Conservation (phyloP, 345 rosid species). For the Corchorus olitorius region DNA sequence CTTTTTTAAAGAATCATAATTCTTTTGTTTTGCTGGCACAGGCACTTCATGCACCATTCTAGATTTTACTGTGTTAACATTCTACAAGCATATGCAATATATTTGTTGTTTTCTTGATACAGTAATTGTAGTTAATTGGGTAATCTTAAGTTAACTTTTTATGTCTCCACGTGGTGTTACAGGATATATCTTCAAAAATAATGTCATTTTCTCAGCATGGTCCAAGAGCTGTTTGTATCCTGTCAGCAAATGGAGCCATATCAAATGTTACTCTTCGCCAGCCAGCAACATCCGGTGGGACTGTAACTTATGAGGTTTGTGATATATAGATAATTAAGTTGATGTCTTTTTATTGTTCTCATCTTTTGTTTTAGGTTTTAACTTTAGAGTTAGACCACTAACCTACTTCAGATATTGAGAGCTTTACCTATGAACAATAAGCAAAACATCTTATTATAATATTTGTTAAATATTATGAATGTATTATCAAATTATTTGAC, state of each 20-base stretch:
- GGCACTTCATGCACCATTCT: neutral
- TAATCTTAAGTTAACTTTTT: neutral
- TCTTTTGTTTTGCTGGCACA: neutral
- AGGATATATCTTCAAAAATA: constrained; percentile 70
- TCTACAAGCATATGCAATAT: neutral
- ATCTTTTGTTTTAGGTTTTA: neutral
- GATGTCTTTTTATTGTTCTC: neutral
- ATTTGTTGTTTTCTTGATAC: neutral
- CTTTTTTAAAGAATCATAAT: neutral
- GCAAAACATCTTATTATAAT: neutral
- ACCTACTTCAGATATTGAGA: neutral
- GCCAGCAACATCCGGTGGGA: constrained; percentile 71
- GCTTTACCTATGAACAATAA: neutral
- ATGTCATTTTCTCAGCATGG: constrained; percentile 73
- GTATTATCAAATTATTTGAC: neutral
- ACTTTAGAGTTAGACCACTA: neutral
- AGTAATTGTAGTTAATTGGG: constrained; percentile 4
- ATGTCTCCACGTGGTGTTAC: constrained; percentile 21
- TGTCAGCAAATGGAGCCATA: constrained; percentile 77
- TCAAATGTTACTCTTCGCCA: constrained; percentile 79
- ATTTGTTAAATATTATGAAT: neutral
- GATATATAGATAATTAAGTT: constrained; percentile 3
- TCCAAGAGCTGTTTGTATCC: constrained; percentile 63
- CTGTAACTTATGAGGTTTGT: constrained; percentile 76
- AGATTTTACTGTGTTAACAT: neutral